Percentiles rank a stretch among this genome's conserved stretches.
Evolutionary conservation across 2,329 filamentous ascomycete genomes (phyloP).

Genomic region (Arthroderma sp.): DNA sequence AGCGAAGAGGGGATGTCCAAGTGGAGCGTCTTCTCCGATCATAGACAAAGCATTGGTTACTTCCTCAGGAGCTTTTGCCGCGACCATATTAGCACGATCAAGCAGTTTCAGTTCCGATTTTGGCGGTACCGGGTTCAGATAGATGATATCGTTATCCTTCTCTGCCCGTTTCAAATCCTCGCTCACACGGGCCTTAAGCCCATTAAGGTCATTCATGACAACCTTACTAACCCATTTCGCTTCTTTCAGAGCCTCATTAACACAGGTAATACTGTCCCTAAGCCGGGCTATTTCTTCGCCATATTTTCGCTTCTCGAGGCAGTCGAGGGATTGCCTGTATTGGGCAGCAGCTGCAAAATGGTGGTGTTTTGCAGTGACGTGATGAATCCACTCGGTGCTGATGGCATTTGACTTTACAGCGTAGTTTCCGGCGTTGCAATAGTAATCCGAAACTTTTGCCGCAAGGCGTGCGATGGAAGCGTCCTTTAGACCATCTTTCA

Average conservation of each 20-base stretch:
- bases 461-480: conserved; percentile 83
- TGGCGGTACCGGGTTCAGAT: conserved; percentile 68
- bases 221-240: conserved; percentile 66
- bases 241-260: conserved; percentile 77
- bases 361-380: conserved; percentile 92
- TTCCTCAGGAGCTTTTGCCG: conserved; percentile 64
- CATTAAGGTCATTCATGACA: conserved; percentile 70
- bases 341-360: conserved; percentile 95
- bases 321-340: conserved; percentile 79
- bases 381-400: conserved; percentile 92
- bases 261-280: conserved; percentile 67
- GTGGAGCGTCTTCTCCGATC: conserved; percentile 65
- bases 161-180: conserved; percentile 87
- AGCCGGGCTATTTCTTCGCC: conserved; percentile 88
- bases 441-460: conserved; percentile 81
- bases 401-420: conserved; percentile 81
- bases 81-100: conserved; percentile 80
- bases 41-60: conserved; percentile 67
- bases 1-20: conserved; percentile 74
- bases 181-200: conserved; percentile 65
- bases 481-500: conserved; percentile 87
- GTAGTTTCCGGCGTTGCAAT: conserved; percentile 68
- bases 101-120: conserved; percentile 79
- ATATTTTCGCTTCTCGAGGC: conserved; percentile 83
- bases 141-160: conserved; percentile 94